Evolutionary conservation across 1,284 basidiomycete species (phyloP).

Genomic region (Phenoliferia sp.): DNA sequence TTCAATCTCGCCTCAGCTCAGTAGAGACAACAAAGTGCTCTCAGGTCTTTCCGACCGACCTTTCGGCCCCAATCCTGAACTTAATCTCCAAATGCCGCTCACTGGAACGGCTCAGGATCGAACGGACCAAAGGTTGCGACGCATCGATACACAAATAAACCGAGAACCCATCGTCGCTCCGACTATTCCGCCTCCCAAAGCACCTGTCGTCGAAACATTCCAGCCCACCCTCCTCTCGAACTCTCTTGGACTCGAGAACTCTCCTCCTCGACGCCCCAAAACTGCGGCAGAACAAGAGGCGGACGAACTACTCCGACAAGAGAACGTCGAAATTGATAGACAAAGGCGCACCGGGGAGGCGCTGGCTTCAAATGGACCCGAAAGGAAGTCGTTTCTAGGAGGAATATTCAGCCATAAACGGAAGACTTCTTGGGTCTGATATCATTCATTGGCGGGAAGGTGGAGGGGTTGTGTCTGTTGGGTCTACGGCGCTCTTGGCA

Average conservation of each 20-base stretch:
- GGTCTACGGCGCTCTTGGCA: not conserved
- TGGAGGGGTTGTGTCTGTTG: not conserved
- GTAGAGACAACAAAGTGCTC: not conserved
- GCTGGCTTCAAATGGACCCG: not conserved
- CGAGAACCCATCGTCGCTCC: too few species aligned
- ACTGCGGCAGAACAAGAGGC: not conserved
- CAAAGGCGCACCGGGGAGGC: not conserved
- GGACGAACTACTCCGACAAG: not conserved
- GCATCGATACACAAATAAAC: not conserved
- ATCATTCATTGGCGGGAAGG: not conserved
- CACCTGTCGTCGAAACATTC: not conserved
- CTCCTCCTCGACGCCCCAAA: not conserved
- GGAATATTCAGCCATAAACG: not conserved
- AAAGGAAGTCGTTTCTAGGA: not conserved
- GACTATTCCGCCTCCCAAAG: not conserved
- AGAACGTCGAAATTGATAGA: not conserved
- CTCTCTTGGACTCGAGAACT: not conserved
- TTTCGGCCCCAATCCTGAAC: not conserved
- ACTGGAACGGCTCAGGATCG: not conserved
- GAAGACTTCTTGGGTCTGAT: not conserved
- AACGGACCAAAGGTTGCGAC: not conserved
- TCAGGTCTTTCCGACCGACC: not conserved
- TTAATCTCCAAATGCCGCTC: not conserved
- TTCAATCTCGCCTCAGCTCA: not conserved
- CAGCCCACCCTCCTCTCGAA: not conserved